Evolutionary conservation across 2,329 filamentous ascomycete genomes (phyloP), one percentile per base, ranked within the genome.

Genomic region (Aspergillus piperis): DNA sequence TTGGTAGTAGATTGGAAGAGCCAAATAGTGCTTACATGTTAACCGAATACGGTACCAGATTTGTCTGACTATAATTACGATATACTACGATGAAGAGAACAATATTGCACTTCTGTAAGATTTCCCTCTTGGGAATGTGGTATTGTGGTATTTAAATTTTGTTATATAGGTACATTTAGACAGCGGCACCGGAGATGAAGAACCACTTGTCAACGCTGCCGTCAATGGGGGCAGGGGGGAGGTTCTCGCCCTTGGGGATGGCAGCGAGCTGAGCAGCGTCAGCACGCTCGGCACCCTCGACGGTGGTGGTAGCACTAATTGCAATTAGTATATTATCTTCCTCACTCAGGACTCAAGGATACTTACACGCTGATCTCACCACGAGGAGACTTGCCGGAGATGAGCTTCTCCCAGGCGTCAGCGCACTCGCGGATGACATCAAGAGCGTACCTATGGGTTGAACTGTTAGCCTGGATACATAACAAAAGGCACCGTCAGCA

Each of bases 151-250:
- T 71, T 71, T 76, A 73, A 58, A 60, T 71, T 56, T 70, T 69
- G 65, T 62, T 48, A 51, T 65, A 61, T 32, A 53, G 32, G 61
- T 47, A 59, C 27, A 64, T 71, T 82, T 90, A 94, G 72, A 89
- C 84, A 71, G 92, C 91, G 76, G 95, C 95, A 80, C 95, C 95
- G 79, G 92, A 96, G 82, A 99, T 99, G 88, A 98, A 99, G 90
- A 99, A 99, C 95, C 95, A 99, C 88, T 99, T 99, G 88, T 99
- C 95, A 76, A 98, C 96, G 81, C 89, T 96, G 77, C 88, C 86
- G 77, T 99, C 95, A 72, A 99, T 96, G 75, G 94, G 93, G 68
- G 89, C 94, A 62, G 95, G 88, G 58, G 86, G 78, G 61, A 96
- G 83, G 74, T 96, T 89, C 86, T 97, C 86, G 81, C 90, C 84